These are phyloP conservation scores for Rhexocercosporidium sp. DNA, from an alignment of 2,329 filamentous ascomycete genomes.

Conservation along the genomic window DNA sequence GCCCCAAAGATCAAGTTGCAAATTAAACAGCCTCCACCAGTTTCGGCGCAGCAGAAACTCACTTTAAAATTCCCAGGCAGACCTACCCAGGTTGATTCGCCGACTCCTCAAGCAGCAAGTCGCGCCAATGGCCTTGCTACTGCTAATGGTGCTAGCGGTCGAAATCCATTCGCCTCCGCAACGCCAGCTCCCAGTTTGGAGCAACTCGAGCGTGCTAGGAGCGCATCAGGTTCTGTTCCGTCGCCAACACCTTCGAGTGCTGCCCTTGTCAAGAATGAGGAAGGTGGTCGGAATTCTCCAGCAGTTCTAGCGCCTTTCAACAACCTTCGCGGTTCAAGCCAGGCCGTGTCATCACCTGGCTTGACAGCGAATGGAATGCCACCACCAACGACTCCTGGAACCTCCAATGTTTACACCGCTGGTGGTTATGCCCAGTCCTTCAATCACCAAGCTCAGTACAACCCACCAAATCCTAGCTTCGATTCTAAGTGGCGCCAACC, in stretches of 20 bases:
- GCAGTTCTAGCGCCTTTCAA: constrained; percentile 31
- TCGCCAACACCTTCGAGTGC: constrained; percentile 41
- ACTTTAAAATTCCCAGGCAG: constrained; percentile 73
- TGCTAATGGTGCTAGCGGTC: constrained; percentile 35
- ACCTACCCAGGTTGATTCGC: constrained; percentile 58
- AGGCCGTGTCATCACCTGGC: constrained; percentile 39
- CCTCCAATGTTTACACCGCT: constrained; percentile 29
- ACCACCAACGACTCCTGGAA: constrained; percentile 39
- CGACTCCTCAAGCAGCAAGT: constrained; percentile 53
- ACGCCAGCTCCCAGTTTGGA: constrained; percentile 36
- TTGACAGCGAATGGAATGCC: constrained; percentile 36
- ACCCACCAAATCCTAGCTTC: constrained; percentile 44
- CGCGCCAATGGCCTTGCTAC: constrained; percentile 48
- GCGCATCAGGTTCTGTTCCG: constrained; percentile 39
- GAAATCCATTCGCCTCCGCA: constrained; percentile 38
- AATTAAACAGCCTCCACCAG: constrained; percentile 50
- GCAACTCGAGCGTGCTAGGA: constrained; percentile 40
- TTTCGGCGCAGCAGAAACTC: constrained; percentile 59
- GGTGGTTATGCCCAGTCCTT: constrained; percentile 40
- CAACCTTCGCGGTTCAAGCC: constrained; percentile 48
- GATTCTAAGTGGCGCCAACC: constrained; percentile 49
- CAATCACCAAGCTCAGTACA: constrained; percentile 39
- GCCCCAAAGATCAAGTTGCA: constrained; percentile 76
- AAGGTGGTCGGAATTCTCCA: constrained; percentile 39
- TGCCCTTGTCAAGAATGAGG: constrained; percentile 47